Conservation (phyloP, 306 rosid species). For the Lupinus albus region DNA sequence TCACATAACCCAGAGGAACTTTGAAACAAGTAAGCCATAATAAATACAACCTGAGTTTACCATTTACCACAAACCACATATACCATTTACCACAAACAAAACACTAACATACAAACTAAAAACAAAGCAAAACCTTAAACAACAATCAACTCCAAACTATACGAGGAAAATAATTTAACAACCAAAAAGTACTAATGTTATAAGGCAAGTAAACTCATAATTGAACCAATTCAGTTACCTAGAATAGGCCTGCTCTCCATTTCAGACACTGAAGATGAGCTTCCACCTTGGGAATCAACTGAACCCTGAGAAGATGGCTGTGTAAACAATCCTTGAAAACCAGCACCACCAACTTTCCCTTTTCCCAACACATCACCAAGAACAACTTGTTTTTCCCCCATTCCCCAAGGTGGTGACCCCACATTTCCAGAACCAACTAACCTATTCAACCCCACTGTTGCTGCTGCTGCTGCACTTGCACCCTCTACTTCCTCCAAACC, state of each 20-base stretch:
- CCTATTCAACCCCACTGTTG: slow-evolving; percentile 40
- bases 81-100: neutral
- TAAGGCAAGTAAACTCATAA: neutral
- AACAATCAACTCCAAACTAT: neutral
- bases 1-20: slow-evolving; percentile 32
- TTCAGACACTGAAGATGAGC: slow-evolving; percentile 84
- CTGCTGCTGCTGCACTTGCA: slow-evolving; percentile 6
- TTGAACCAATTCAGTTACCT: slow-evolving; percentile 49
- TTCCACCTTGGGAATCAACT: slow-evolving; percentile 75
- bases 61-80: slow-evolving; percentile 8
- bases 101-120: slow-evolving; percentile 17
- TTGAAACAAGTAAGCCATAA: slow-evolving; percentile 35
- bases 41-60: neutral
- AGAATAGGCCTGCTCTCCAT: slow-evolving; percentile 69
- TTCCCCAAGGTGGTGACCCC: slow-evolving; percentile 44
- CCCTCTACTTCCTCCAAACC: slow-evolving; percentile 54
- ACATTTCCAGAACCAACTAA: slow-evolving; percentile 40
- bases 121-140: slow-evolving; percentile 24
- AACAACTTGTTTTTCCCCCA: slow-evolving; percentile 52
- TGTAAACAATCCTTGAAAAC: slow-evolving; percentile 48
- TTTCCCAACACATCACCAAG: slow-evolving; percentile 46
- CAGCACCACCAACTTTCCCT: slow-evolving; percentile 44
- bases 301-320: slow-evolving; percentile 73
- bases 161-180: slow-evolving; percentile 16
- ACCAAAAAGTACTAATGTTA: neutral